phyloP scores from a whole-genome alignment of 306 rosid genomes.

The Sicyos baderoa region DNA sequence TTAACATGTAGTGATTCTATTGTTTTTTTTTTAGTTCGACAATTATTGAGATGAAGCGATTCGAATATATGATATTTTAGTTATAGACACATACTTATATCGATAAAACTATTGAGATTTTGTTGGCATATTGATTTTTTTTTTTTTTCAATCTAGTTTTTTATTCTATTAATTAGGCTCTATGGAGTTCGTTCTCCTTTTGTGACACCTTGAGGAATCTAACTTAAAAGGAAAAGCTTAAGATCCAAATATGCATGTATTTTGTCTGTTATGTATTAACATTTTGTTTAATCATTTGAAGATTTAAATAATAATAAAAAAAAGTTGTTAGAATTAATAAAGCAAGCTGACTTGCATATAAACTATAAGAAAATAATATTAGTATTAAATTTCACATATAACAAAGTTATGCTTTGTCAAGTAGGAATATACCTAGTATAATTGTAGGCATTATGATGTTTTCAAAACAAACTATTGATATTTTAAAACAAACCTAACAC shows the following conservation, averaged over 20 bases:
- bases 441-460: background rate
- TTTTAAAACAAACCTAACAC: background rate
- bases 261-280: background rate
- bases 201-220: background rate
- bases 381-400: background rate
- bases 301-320: background rate
- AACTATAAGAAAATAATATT: background rate
- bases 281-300: background rate
- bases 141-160: no score
- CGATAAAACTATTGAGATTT: no score
- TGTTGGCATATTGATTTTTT: no score
- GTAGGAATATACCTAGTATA: background rate
- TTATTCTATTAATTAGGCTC: no score
- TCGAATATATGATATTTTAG: no score
- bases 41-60: no score
- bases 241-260: background rate
- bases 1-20: no score
- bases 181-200: no score
- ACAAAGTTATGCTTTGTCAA: background rate
- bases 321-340: background rate
- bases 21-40: no score
- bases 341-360: background rate
- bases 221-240: background rate
- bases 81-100: no score
- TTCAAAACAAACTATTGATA: background rate